These are phyloP conservation scores for Cerioporus squamosus DNA, from an alignment of 1,284 basidiomycete species.

Conservation along the genomic window DNA sequence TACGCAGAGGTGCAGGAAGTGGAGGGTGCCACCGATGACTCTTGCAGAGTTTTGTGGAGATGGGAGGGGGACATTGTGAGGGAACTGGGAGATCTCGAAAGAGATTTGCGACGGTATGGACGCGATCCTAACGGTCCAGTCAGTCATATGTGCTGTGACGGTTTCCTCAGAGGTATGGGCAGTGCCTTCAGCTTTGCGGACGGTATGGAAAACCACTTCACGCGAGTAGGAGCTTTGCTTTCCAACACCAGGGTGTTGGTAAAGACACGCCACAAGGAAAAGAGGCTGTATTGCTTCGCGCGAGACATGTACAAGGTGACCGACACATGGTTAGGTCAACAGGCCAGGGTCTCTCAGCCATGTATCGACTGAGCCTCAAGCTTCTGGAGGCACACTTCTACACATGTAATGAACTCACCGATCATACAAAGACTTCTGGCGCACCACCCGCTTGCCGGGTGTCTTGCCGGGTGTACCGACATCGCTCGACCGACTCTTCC, in stretches of 20 bases:
- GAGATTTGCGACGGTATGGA: slow-evolving; percentile 70
- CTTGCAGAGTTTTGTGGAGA: slow-evolving; percentile 64
- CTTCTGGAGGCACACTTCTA: background rate
- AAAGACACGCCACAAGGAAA: background rate
- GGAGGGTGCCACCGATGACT: slow-evolving; percentile 65
- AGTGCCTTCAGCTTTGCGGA: too few relatives aligned
- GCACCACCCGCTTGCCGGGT: slow-evolving; percentile 52
- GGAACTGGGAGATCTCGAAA: slow-evolving; percentile 76
- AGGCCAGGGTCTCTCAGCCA: too few relatives aligned
- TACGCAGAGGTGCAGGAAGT: slow-evolving; percentile 67
- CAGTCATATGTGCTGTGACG: too few relatives aligned
- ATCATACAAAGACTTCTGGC: slow-evolving; percentile 65
- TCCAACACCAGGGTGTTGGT: too few relatives aligned
- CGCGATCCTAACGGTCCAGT: slow-evolving; percentile 35
- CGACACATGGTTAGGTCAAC: background rate
- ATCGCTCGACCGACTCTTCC: slow-evolving; percentile 43
- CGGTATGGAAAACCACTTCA: too few relatives aligned
- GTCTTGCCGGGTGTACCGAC: slow-evolving; percentile 42
- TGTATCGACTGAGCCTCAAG: too few relatives aligned
- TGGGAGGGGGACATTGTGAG: slow-evolving; percentile 74
- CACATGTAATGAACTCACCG: slow-evolving; percentile 43
- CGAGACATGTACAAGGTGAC: too few relatives aligned
- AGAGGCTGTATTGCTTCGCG: background rate
- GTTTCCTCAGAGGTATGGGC: too few relatives aligned
- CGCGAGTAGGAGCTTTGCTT: too few relatives aligned